Base-by-base conservation (phyloP, 805 yeast species). In the Lipomyces yamadae region DNA sequence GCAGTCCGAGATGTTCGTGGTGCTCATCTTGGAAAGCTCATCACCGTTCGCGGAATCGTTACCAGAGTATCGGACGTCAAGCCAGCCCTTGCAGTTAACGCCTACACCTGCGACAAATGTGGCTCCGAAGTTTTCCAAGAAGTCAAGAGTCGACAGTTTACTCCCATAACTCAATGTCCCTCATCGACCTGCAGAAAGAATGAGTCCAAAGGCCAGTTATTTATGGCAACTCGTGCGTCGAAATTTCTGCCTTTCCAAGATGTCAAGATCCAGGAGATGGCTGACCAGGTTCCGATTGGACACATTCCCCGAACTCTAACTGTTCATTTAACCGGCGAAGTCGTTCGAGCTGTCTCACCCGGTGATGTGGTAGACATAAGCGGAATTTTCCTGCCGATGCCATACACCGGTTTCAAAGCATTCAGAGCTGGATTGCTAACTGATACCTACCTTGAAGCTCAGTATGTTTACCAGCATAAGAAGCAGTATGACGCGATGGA, bases 71-170 rank as follows among this genome's bases (percentile, higher is more conserved):
- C 97, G 1, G 99, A 95, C 77, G 99, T 95, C 56, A 94, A 93
- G 78, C 99, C 99, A 3, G 83, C 91, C 4, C 91, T 95, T 6
- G 81, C 85, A 67, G 98, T 95, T 62, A 92, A 89, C 73, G 98
- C 99, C 0, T 96, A 94, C 77, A 91, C 98, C 5, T 95, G 99
- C 80, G 99, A 95, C 77, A 90, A 90, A 74, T 95, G 99, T 82
- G 99, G 99, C 58, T 89, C 85, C 78, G 99, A 95, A 79, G 87
- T 92, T 62, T 95, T 96, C 83, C 98, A 95, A 81, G 98, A 96
- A 77, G 97, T 95, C 71, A 88, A 86, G 71, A 81, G 93, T 24
- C 87, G 88, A 76, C 87, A 90, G 56, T 96, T 91, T 79, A 87
- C 90, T 35, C 99, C 99, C n/a, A 80, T 92, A 62, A 77, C 81